Base-by-base conservation (phyloP, 352 stramenopile species). In the Saprolegnia parasitica region DNA sequence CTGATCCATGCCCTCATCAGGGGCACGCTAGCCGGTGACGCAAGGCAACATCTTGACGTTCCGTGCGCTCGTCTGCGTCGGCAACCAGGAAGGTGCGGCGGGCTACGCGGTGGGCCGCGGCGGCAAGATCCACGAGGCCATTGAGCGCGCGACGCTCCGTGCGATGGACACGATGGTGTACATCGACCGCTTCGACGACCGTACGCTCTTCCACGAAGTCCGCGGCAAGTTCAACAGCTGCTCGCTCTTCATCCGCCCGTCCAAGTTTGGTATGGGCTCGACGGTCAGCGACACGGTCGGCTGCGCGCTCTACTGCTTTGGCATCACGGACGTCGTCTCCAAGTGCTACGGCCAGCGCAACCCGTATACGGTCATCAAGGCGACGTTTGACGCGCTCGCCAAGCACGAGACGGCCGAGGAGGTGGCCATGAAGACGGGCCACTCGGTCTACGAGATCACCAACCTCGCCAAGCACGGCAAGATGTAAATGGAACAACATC, bases 171-270 rank as follows among this genome's bases (percentile, higher is more conserved):
- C 96, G 73, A 96, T 98, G 60, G 96, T 95, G 70, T 98, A 96
- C 81, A 84, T 98, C 42, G 93, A 98, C 78, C 89, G 93, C 63
- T 98, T 98, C 76, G 81, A 96, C 66, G 81, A 96, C 67, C 79
- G 80, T 61, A 95, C 88, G 61, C 78, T 98, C 47, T 96, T 85
- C 71, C 84, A 96, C 71, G 93, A 98, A 74, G 80, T 98, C 71
- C 81, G 82, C 26, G 96, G 96, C 73, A 97, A 96, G 76, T 97
- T 97, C 83, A 98, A 98, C 81, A 97, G 86, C 60, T 98, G 89
- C 76, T 96, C 87, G 72, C 85, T 98, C 10, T 89, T 93, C 63
- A 77, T 98, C 37, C 80, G 90, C 47, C 86, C 91, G 2, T 52
- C 63, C 49, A 70, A 70, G 63, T 26, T 50, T n/a, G 63, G 63